Percentiles rank a stretch among this genome's conserved stretches.
These are phyloP conservation scores for Eucalyptus rudis DNA, from an alignment of 345 rosid species.

Conservation along the genomic window DNA sequence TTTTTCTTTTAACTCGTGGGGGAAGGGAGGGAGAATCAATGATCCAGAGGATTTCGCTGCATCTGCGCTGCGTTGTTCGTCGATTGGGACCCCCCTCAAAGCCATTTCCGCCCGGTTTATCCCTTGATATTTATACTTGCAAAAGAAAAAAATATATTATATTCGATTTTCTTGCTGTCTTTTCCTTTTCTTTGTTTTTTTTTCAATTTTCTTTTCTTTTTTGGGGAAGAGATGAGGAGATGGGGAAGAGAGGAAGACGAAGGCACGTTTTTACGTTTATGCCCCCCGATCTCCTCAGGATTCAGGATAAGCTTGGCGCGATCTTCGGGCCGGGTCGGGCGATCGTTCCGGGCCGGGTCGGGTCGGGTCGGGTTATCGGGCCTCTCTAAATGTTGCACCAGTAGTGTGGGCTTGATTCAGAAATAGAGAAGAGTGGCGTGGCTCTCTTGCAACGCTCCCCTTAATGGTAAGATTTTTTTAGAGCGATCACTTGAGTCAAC, in stretches of 20 bases:
- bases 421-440: neutral
- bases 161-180: neutral
- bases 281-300: neutral
- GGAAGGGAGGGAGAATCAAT: neutral
- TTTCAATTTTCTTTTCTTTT: neutral
- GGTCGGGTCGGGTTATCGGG: neutral
- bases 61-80: neutral
- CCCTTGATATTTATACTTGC: neutral
- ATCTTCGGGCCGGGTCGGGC: neutral
- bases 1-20: neutral
- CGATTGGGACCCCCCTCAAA: neutral
- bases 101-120: neutral
- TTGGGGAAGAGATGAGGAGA: neutral
- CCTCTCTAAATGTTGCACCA: neutral
- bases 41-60: neutral
- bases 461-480: neutral
- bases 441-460: fast-evolving
- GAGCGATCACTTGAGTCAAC: neutral
- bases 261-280: fast-evolving
- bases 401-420: neutral
- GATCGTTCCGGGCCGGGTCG: neutral
- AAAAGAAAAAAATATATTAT: too few relatives aligned
- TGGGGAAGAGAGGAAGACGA: neutral
- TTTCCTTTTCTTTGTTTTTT: neutral
- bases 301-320: neutral